Evolutionary conservation across 75 land plant genomes (phyloP).

Genomic region (Isoetes taiwanensis): DNA sequence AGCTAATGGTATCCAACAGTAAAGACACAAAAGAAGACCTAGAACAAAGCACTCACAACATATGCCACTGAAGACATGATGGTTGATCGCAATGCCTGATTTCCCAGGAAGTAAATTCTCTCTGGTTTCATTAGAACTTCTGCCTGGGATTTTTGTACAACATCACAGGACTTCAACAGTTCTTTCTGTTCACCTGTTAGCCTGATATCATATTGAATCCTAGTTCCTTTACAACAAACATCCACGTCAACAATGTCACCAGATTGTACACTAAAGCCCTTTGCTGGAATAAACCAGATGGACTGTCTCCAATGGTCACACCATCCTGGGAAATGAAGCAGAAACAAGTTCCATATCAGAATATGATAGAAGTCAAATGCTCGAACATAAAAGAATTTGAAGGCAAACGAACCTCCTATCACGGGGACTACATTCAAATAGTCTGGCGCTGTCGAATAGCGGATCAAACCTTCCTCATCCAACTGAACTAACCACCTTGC

Average conservation of each 20-base stretch:
- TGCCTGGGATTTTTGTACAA: neutral
- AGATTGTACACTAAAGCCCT: constrained; percentile 30
- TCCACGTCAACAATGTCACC: constrained; percentile 33
- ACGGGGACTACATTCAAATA: too few species aligned
- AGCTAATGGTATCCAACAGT: too few species aligned
- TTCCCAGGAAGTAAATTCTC: constrained; percentile 68
- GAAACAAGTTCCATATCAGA: too few species aligned
- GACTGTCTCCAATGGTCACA: constrained; percentile 94
- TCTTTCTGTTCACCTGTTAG: neutral
- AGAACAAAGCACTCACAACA: constrained; percentile 31
- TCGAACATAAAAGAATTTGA: neutral
- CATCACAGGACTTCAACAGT: neutral
- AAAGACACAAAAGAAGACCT: too few species aligned
- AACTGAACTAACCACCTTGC: constrained; percentile 90
- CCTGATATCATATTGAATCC: constrained; percentile 39
- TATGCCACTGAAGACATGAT: constrained; percentile 29
- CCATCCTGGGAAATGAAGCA: constrained; percentile 36
- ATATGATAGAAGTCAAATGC: neutral
- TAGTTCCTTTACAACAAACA: constrained; percentile 50
- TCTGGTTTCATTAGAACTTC: constrained; percentile 36
- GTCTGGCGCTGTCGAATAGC: constrained; percentile 78
- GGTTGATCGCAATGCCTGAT: constrained; percentile 39
- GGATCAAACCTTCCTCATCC: constrained; percentile 65
- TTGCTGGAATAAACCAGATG: constrained; percentile 65
- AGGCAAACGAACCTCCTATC: too few species aligned